Percentiles rank a stretch among this genome's conserved stretches.
These are phyloP conservation scores for Neopestalotiopsis sp. DNA, from an alignment of 2,329 filamentous ascomycete genomes.

Conservation along the genomic window DNA sequence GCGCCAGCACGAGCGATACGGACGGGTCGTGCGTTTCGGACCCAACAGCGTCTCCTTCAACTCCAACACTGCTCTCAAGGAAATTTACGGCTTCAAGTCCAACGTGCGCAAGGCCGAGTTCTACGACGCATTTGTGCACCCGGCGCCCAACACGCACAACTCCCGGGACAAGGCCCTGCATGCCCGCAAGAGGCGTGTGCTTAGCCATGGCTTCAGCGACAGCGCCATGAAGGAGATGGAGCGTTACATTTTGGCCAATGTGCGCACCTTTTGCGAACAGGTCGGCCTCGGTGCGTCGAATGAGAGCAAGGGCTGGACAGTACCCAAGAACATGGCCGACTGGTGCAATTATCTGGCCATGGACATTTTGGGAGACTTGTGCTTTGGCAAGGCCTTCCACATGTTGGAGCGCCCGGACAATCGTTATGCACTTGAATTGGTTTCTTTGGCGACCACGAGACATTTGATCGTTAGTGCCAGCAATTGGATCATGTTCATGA, in stretches of 20 bases:
- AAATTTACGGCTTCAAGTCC: slow-evolving; percentile 68
- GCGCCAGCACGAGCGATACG: slow-evolving; percentile 73
- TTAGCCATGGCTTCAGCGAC: slow-evolving; percentile 75
- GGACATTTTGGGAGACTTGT: slow-evolving; percentile 66
- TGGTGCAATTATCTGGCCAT: slow-evolving; percentile 68
- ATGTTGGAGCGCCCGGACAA: slow-evolving; percentile 65
- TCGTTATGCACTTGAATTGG: slow-evolving; percentile 69
- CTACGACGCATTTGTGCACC: slow-evolving; percentile 75
- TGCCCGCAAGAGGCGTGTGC: slow-evolving; percentile 71
- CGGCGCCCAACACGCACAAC: slow-evolving; percentile 75
- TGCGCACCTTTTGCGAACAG: slow-evolving; percentile 69
- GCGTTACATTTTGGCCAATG: slow-evolving; percentile 67
- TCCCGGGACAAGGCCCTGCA: slow-evolving; percentile 71
- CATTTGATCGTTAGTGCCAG: slow-evolving; percentile 66
- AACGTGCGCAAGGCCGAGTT: slow-evolving; percentile 73
- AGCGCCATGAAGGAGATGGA: slow-evolving; percentile 71
- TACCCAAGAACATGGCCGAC: slow-evolving; percentile 65
- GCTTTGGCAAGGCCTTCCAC: slow-evolving; percentile 66
- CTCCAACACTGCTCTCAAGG: slow-evolving; percentile 68
- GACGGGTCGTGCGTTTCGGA: slow-evolving; percentile 74
- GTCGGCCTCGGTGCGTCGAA: slow-evolving; percentile 48
- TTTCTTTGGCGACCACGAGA: slow-evolving; percentile 70
- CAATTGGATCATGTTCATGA: background rate
- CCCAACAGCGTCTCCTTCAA: slow-evolving; percentile 82
- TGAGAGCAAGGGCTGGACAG: slow-evolving; percentile 61